Percentiles rank a stretch among this genome's conserved stretches.
Evolutionary conservation across 148 eudicot species (phyloP).

Genomic region (Simmondsia chinensis): DNA sequence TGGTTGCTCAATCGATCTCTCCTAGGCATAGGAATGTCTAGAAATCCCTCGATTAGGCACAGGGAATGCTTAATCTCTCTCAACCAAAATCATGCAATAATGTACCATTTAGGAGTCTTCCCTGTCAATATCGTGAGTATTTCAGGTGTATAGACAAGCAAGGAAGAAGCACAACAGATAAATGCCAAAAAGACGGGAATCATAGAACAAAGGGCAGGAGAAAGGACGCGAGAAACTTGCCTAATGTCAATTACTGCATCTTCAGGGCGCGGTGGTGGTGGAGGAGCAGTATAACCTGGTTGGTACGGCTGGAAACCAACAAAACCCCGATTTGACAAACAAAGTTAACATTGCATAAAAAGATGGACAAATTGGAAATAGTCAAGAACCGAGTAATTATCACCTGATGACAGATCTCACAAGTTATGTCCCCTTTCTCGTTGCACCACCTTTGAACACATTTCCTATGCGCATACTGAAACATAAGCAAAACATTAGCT

Average conservation of each 20-base stretch:
- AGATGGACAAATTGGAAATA: neutral
- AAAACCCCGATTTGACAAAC: neutral
- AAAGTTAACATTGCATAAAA: conserved; percentile 1
- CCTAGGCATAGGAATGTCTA: no score
- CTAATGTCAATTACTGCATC: conserved; percentile 71
- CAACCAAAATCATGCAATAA: no score
- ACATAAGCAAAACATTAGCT: conserved; percentile 8
- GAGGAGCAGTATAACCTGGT: conserved; percentile 81
- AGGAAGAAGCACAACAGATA: no score
- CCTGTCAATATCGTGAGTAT: no score
- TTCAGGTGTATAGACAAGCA: no score
- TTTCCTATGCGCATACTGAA: conserved; percentile 82
- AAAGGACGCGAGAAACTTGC: conserved; percentile 18
- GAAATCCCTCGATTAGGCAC: no score
- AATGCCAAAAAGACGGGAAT: conserved; percentile 13
- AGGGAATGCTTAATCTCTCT: no score
- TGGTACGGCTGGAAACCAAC: conserved; percentile 46
- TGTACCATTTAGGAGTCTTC: no score
- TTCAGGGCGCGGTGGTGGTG: conserved; percentile 41
- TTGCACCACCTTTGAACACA: conserved; percentile 84
- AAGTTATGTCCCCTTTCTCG: conserved; percentile 74
- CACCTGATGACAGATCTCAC: conserved; percentile 93
- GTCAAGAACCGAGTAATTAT: neutral
- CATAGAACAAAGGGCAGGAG: no score
- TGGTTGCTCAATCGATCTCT: no score